Conservation (phyloP, 1,284 basidiomycete species). For the Marasmius oreades region DNA sequence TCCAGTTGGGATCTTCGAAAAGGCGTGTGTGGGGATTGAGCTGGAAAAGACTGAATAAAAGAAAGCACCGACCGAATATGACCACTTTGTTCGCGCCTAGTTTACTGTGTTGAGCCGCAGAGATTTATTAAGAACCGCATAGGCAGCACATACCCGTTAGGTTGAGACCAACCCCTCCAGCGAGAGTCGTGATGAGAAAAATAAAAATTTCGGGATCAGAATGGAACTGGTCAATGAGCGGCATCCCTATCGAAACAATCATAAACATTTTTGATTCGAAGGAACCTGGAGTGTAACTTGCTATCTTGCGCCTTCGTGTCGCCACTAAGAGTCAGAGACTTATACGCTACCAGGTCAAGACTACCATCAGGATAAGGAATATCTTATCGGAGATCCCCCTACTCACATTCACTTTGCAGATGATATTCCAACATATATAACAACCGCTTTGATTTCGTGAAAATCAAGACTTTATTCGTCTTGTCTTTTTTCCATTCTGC, state of each 20-base stretch:
- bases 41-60: neutral
- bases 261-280: neutral
- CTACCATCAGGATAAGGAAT: no score
- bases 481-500: slow-evolving; percentile 59
- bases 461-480: slow-evolving; percentile 79
- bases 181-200: slow-evolving; percentile 78
- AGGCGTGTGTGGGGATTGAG: slow-evolving; percentile 10
- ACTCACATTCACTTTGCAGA: slow-evolving; percentile 50
- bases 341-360: no score
- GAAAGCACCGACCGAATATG: slow-evolving; percentile 62
- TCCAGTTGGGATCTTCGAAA: slow-evolving; percentile 82
- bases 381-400: neutral
- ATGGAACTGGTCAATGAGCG: slow-evolving; percentile 79
- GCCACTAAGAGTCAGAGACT: slow-evolving; percentile 73
- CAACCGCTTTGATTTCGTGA: slow-evolving; percentile 83
- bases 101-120: slow-evolving; percentile 1
- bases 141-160: slow-evolving; percentile 44
- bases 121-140: neutral
- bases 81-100: slow-evolving; percentile 81
- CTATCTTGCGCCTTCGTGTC: slow-evolving; percentile 60
- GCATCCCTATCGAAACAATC: slow-evolving; percentile 58
- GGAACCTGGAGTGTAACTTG: slow-evolving; percentile 30
- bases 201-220: slow-evolving; percentile 69
- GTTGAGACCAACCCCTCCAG: slow-evolving; percentile 75
- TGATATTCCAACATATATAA: slow-evolving; percentile 77